A percentile compares a stretch with the other conserved stretches of the same genome.
Conservation (phyloP, 176 grass and related monocot species). For the Juncus inflexus region DNA sequence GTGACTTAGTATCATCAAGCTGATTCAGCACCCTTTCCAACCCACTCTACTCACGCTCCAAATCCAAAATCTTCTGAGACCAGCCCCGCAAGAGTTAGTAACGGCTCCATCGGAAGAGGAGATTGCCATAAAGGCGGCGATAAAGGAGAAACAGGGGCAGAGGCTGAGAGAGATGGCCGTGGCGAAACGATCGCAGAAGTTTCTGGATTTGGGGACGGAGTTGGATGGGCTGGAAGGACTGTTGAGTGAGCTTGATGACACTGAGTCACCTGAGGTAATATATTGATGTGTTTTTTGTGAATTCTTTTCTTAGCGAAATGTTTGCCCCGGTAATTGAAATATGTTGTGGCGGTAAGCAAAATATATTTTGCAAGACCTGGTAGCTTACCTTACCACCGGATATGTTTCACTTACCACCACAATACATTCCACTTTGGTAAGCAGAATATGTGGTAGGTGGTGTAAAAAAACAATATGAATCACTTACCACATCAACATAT, state of each 20-base stretch:
- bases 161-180: constrained; percentile 90
- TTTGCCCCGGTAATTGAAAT: too few species aligned
- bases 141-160: constrained; percentile 92
- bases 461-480: too few species aligned
- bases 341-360: too few species aligned
- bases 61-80: constrained; percentile 63
- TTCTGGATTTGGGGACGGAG: constrained; percentile 57
- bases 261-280: constrained; percentile 50
- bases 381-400: too few species aligned
- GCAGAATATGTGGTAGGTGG: too few species aligned
- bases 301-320: too few species aligned
- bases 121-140: constrained; percentile 82
- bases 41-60: constrained; percentile 60
- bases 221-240: constrained; percentile 60
- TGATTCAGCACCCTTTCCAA: constrained; percentile 64
- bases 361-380: too few species aligned
- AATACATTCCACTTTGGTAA: too few species aligned
- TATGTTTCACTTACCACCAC: too few species aligned
- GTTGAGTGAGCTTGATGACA: constrained; percentile 65
- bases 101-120: constrained; percentile 87
- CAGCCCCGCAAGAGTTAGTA: constrained; percentile 63
- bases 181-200: constrained; percentile 70
- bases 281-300: too few species aligned
- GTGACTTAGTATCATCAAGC: constrained; percentile 65
- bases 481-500: too few species aligned